Evolutionary conservation across 2,329 filamentous ascomycete species (phyloP).

Genomic region (Phyllosticta citrichinensis): DNA sequence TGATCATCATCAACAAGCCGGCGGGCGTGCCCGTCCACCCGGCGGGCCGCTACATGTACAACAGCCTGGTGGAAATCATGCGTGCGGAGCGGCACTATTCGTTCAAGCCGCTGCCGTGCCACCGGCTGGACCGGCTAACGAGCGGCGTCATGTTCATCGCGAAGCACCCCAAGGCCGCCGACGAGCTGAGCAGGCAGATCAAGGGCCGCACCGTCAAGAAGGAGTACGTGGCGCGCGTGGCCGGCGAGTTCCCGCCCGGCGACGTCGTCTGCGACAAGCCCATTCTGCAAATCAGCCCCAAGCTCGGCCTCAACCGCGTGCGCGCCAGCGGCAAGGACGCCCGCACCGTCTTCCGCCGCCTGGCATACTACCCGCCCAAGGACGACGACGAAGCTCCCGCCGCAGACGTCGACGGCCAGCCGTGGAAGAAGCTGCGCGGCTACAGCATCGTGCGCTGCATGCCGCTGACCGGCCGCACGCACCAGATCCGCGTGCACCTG

Average conservation of each 20-base stretch:
- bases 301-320: slow-evolving; percentile 89
- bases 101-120: slow-evolving; percentile 64
- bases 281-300: slow-evolving; percentile 87
- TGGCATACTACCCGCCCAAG: slow-evolving; percentile 75
- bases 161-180: slow-evolving; percentile 72
- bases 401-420: slow-evolving; percentile 25
- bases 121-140: slow-evolving; percentile 85
- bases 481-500: slow-evolving; percentile 89
- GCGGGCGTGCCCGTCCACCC: slow-evolving; percentile 92
- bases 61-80: slow-evolving; percentile 90
- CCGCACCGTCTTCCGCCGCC: slow-evolving; percentile 77
- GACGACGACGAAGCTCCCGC: slow-evolving; percentile 10
- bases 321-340: slow-evolving; percentile 85
- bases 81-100: slow-evolving; percentile 56
- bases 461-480: slow-evolving; percentile 85
- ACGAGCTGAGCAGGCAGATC: slow-evolving; percentile 66
- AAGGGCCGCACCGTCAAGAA: slow-evolving; percentile 76
- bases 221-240: slow-evolving; percentile 87
- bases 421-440: slow-evolving; percentile 52
- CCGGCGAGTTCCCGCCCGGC: slow-evolving; percentile 82
- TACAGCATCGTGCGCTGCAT: slow-evolving; percentile 94
- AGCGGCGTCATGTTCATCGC: slow-evolving; percentile 98
- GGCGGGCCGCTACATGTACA: slow-evolving; percentile 90
- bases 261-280: slow-evolving; percentile 89
- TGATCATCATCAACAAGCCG: slow-evolving; percentile 96